Percentiles rank a stretch among this genome's conserved stretches.
These are phyloP conservation scores for Corylus heterophylla DNA, from an alignment of 306 rosid genomes.

Conservation along the genomic window DNA sequence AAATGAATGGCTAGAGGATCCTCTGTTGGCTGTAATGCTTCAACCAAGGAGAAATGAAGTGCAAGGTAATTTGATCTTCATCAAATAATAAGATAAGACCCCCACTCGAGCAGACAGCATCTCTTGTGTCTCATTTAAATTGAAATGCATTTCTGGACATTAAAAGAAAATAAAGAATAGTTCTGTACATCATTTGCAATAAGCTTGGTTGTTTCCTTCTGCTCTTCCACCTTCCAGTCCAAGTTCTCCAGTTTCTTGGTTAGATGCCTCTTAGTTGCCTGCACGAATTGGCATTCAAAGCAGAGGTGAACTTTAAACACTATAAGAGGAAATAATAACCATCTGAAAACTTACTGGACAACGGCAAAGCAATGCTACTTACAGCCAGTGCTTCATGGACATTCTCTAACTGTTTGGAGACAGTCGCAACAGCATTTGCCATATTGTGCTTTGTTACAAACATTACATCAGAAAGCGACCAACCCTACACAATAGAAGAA, in stretches of 20 bases:
- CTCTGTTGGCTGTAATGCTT: not conserved
- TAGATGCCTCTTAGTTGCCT: constrained; percentile 73
- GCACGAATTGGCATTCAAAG: constrained; percentile 17
- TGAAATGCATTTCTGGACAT: constrained; percentile 3
- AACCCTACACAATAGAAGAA: constrained; percentile 47
- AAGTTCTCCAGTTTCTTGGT: constrained; percentile 64
- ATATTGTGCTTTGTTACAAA: constrained; percentile 77
- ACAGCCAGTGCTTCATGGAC: constrained; percentile 78
- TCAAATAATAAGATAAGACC: not conserved
- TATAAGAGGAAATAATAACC: constrained; percentile 10
- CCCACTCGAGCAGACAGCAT: not conserved
- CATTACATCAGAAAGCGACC: constrained; percentile 80
- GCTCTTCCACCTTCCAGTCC: constrained; percentile 69
- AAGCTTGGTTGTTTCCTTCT: constrained; percentile 52
- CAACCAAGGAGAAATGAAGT: constrained; percentile 1
- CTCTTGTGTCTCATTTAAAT: constrained; percentile 5
- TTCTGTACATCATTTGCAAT: constrained; percentile 64
- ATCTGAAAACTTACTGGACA: constrained; percentile 19
- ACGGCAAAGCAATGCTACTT: constrained; percentile 37
- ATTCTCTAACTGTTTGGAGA: constrained; percentile 70
- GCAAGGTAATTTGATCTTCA: not conserved
- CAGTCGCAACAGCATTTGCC: constrained; percentile 67
- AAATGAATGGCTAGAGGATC: not conserved
- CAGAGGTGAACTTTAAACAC: constrained; percentile 5
- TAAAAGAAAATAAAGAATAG: constrained; percentile 7